Percentiles rank a stretch among this genome's conserved stretches.
These are phyloP conservation scores for Phylloporus sp. DNA, from an alignment of 768 basidiomycete genomes.

Conservation along the genomic window DNA sequence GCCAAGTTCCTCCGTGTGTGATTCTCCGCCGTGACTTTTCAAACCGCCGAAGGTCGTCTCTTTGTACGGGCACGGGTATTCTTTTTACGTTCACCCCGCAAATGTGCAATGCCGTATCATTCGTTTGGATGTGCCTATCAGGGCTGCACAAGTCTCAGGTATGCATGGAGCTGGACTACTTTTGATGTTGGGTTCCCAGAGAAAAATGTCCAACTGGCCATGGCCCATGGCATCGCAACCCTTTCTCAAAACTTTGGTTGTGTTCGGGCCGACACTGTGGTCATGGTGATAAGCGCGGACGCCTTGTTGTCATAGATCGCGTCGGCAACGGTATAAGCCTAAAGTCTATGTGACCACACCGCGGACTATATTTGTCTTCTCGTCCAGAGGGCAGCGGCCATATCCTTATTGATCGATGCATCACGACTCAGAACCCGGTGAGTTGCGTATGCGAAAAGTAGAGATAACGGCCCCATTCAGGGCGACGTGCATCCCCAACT, in stretches of 20 bases:
- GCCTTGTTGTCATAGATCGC: background rate
- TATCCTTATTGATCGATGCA: too few species aligned
- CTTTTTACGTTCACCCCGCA: background rate
- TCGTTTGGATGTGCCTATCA: background rate
- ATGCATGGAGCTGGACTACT: background rate
- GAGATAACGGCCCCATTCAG: background rate
- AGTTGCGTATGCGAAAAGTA: background rate
- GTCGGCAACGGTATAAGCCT: background rate
- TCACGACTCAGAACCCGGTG: too few species aligned
- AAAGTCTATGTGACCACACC: conserved; percentile 2
- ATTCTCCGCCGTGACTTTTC: background rate
- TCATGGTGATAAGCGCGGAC: background rate
- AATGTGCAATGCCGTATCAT: background rate
- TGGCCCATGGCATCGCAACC: background rate
- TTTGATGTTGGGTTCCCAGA: background rate
- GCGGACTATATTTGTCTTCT: background rate
- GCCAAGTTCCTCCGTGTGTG: background rate
- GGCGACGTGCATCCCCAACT: background rate
- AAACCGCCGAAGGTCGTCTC: background rate
- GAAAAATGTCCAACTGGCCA: background rate
- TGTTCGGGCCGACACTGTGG: background rate
- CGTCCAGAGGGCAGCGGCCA: background rate
- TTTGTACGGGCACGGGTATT: background rate
- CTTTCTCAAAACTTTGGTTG: background rate
- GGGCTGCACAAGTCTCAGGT: background rate